These are phyloP conservation scores for Xylaria sp. DNA, from an alignment of 2,329 filamentous ascomycete species.

Conservation along the genomic window DNA sequence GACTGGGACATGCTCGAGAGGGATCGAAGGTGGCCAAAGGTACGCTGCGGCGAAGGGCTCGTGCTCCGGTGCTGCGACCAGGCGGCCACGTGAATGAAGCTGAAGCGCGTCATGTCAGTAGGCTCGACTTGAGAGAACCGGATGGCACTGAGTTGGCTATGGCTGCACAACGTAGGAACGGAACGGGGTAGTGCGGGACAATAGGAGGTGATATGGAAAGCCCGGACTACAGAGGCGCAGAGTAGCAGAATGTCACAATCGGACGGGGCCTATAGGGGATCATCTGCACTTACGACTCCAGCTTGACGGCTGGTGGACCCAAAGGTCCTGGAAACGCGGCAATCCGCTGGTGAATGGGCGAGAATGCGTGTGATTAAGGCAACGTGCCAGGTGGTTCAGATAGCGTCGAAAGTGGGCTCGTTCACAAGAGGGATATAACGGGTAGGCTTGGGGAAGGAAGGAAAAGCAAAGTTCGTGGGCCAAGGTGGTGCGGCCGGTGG, in stretches of 20 bases:
- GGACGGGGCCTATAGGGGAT: not conserved
- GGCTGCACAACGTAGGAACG: not conserved
- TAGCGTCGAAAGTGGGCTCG: slow-evolving; percentile 17
- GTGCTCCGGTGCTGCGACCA: slow-evolving; percentile 51
- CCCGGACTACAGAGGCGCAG: not conserved
- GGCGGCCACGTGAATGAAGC: slow-evolving; percentile 57
- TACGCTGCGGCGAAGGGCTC: slow-evolving; percentile 40
- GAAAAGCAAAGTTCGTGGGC: slow-evolving; percentile 15
- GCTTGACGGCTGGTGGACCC: slow-evolving; percentile 39
- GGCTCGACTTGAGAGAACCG: slow-evolving; percentile 1
- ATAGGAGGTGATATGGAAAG: not conserved
- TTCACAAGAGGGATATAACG: slow-evolving; percentile 9
- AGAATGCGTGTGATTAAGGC: slow-evolving; percentile 16
- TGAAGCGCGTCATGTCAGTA: slow-evolving; percentile 37
- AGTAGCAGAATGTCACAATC: not conserved
- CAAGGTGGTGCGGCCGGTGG: slow-evolving; percentile 17
- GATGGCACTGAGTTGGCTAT: not conserved
- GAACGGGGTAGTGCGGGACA: not conserved
- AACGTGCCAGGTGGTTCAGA: slow-evolving; percentile 26
- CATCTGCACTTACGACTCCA: slow-evolving; percentile 38
- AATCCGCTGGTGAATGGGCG: too few relatives aligned
- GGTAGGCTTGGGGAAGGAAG: slow-evolving; percentile 12
- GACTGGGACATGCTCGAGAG: slow-evolving; percentile 55
- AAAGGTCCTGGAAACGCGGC: slow-evolving; percentile 30
- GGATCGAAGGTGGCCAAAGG: slow-evolving; percentile 55